phyloP scores from a whole-genome alignment of 495 filamentous ascomycete species.

The Staphylotrichum longicolle region DNA sequence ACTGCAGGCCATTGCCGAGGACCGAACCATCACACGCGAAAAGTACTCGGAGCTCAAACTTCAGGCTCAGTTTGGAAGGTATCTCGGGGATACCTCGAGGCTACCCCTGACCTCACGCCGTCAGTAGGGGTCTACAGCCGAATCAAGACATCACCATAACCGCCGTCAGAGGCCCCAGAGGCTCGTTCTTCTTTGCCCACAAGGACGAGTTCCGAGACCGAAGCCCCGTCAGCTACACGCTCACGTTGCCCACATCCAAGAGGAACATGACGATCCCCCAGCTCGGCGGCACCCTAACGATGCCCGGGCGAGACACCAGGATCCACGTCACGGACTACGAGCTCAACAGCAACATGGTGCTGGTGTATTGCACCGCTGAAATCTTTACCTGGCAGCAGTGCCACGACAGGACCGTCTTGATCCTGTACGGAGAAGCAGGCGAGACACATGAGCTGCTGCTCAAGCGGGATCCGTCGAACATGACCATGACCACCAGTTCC shows the following conservation, averaged over 20 bases:
- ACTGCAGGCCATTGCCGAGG: conserved; percentile 62
- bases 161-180: conserved; percentile 45
- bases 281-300: conserved; percentile 56
- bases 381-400: conserved; percentile 61
- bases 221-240: conserved; percentile 46
- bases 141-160: conserved; percentile 60
- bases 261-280: conserved; percentile 64
- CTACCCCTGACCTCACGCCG: conserved; percentile 43
- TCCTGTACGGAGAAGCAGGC: conserved; percentile 67
- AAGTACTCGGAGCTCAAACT: conserved; percentile 81
- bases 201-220: conserved; percentile 54
- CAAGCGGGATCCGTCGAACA: conserved; percentile 39
- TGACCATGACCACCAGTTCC: conserved; percentile 35
- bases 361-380: conserved; percentile 75
- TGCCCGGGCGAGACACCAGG: conserved; percentile 74
- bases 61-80: conserved; percentile 65
- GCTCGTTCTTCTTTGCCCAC: conserved; percentile 60
- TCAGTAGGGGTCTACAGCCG: conserved; percentile 37
- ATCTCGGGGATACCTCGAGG: conserved; percentile 63
- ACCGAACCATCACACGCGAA: conserved; percentile 59
- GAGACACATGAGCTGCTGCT: conserved; percentile 70
- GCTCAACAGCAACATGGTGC: conserved; percentile 53
- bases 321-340: conserved; percentile 70
- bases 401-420: conserved; percentile 50
- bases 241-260: conserved; percentile 59